A percentile compares a stretch with the other conserved stretches of the same genome.
These are phyloP conservation scores for Rosa lucieae DNA, from an alignment of 306 rosid species.

Conservation along the genomic window DNA sequence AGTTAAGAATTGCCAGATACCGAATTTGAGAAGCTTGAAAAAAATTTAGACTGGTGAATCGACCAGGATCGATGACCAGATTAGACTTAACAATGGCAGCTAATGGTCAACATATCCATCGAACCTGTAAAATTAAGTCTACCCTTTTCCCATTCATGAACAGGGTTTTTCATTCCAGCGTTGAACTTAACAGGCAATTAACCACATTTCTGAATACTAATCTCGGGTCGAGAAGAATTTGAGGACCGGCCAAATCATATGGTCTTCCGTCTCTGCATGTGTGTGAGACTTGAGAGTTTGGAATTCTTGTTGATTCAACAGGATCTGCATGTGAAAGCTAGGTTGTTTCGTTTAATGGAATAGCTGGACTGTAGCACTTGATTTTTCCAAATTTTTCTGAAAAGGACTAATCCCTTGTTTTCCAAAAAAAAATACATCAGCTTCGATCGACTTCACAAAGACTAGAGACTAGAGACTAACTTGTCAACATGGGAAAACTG, in stretches of 20 bases:
- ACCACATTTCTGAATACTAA: neutral
- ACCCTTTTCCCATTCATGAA: slow-evolving; percentile 14
- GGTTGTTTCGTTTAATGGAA: neutral
- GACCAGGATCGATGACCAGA: neutral
- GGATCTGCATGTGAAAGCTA: neutral
- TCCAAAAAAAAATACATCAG: neutral
- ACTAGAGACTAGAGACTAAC: neutral
- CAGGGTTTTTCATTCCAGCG: neutral
- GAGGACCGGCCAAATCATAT: neutral
- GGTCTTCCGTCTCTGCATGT: slow-evolving; percentile 23
- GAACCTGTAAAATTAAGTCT: slow-evolving; percentile 24
- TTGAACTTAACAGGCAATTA: neutral
- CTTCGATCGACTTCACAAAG: slow-evolving; percentile 16
- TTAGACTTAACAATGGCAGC: too few species aligned
- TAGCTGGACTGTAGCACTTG: neutral
- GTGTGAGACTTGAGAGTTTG: slow-evolving; percentile 12
- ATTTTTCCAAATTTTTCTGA: neutral
- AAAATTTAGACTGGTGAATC: neutral
- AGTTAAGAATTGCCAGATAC: too few species aligned
- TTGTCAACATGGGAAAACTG: neutral
- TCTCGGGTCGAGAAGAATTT: too few species aligned
- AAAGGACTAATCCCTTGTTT: neutral
- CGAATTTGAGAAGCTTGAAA: neutral
- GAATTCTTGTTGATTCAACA: neutral
- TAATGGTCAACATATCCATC: slow-evolving; percentile 25